Evolutionary conservation across 352 stramenopile species (phyloP).

Genomic region (Phytopythium ostracodes): DNA sequence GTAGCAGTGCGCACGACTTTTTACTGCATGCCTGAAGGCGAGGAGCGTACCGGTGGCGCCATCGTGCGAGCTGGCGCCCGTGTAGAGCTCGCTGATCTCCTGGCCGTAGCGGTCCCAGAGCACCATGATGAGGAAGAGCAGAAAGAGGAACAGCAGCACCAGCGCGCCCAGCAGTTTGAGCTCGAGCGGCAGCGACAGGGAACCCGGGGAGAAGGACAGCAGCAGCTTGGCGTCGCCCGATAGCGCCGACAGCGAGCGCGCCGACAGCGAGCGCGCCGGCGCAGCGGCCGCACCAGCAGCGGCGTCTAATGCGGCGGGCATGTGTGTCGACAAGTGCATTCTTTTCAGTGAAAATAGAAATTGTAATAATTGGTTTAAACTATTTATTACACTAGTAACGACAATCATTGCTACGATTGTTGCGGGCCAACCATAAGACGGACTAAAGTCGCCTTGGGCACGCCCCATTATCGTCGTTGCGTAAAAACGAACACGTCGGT

Average conservation of each 20-base stretch:
- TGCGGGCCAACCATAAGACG: too few relatives aligned
- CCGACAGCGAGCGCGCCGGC: background rate
- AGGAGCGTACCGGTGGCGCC: constrained; percentile 20
- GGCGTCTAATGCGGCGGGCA: background rate
- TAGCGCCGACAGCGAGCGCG: background rate
- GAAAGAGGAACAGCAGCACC: constrained; percentile 67
- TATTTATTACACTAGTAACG: too few relatives aligned
- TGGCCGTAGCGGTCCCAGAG: constrained; percentile 85
- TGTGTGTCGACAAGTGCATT: background rate
- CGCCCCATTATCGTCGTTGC: too few relatives aligned
- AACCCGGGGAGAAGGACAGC: constrained; percentile 19
- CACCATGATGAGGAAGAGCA: constrained; percentile 76
- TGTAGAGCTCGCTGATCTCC: constrained; percentile 82
- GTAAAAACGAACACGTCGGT: too few relatives aligned
- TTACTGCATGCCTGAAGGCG: too few relatives aligned
- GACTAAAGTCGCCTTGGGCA: too few relatives aligned
- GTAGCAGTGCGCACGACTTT: too few relatives aligned
- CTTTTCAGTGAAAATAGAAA: too few relatives aligned
- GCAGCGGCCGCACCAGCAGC: background rate
- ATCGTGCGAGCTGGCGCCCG: constrained; percentile 18
- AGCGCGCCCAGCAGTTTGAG: constrained; percentile 67
- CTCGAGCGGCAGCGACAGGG: constrained; percentile 42
- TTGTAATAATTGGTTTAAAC: too few relatives aligned
- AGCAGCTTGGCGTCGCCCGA: constrained; percentile 24
- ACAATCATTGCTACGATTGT: too few relatives aligned